These are phyloP conservation scores for Aspergillus egyptiacus DNA, from an alignment of 495 filamentous ascomycete genomes.

Conservation along the genomic window DNA sequence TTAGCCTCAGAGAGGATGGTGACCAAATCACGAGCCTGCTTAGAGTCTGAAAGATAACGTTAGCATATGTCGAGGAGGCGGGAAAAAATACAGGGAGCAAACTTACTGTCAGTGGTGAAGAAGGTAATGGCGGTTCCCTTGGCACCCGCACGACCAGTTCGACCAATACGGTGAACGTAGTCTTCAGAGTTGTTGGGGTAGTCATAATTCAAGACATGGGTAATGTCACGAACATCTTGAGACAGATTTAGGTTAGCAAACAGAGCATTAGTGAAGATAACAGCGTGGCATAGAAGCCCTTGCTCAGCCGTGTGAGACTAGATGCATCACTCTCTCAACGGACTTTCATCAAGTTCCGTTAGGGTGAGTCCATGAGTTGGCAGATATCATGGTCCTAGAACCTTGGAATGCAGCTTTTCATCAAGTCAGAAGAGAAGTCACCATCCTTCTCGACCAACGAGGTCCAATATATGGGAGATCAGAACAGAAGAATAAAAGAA, in stretches of 20 bases:
- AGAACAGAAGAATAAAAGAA: conserved; percentile 41
- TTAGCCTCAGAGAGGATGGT: conserved; percentile 91
- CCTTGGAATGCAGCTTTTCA: conserved; percentile 64
- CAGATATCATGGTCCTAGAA: conserved; percentile 69
- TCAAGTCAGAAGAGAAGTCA: conserved; percentile 65
- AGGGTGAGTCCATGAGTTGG: conserved; percentile 44
- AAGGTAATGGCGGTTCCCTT: conserved; percentile 86
- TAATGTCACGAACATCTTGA: conserved; percentile 99
- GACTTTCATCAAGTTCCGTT: conserved; percentile 53
- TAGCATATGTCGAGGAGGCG: conserved; percentile 18
- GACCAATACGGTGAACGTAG: conserved; percentile 94
- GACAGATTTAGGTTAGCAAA: conserved; percentile 68
- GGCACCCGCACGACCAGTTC: conserved; percentile 88
- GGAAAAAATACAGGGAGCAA: not conserved
- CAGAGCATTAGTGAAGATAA: conserved; percentile 40
- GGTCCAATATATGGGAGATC: conserved; percentile 62
- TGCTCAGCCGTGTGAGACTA: conserved; percentile 58
- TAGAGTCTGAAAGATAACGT: conserved; percentile 61
- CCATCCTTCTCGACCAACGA: conserved; percentile 72
- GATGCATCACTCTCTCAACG: conserved; percentile 66
- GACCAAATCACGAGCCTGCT: conserved; percentile 94
- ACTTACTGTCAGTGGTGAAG: conserved; percentile 97
- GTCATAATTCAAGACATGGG: conserved; percentile 99
- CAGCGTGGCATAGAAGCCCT: conserved; percentile 49
- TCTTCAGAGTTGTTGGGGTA: conserved; percentile 99